Percentiles rank a stretch among this genome's conserved stretches.
Conservation (phyloP, 139 green algal genomes). For the Deuterostichococcus epilithicus region DNA sequence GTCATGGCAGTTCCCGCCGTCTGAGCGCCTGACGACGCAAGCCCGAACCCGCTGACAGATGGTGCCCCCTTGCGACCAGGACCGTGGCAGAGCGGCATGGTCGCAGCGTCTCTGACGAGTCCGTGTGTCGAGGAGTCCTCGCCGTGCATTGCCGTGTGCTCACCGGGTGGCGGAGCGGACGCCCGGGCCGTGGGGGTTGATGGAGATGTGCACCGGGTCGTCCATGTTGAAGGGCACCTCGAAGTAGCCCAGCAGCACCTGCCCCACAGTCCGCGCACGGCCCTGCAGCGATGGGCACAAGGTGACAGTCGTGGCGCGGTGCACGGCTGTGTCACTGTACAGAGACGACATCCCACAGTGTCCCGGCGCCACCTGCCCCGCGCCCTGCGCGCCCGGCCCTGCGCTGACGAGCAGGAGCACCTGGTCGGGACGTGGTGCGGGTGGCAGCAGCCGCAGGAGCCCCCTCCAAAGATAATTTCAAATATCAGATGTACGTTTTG, state of each 20-base stretch:
- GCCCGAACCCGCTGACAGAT: no score
- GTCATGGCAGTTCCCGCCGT: no score
- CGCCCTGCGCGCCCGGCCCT: background rate
- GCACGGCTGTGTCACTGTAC: background rate
- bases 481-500: no score
- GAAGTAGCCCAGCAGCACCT: conserved; percentile 48
- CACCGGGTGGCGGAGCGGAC: background rate
- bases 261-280: conserved; percentile 9
- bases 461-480: no score
- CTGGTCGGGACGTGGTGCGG: background rate
- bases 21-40: no score
- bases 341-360: background rate
- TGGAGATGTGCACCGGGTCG: conserved; percentile 25
- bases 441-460: no score
- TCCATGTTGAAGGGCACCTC: conserved; percentile 23
- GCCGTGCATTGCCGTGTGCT: no score
- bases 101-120: no score
- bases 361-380: background rate
- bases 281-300: conserved; percentile 6
- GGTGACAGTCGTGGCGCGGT: background rate
- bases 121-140: no score
- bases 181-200: conserved; percentile 25
- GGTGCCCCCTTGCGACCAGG: no score
- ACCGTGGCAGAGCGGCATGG: no score
- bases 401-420: background rate